These are phyloP conservation scores for Plasmodium fragile DNA, from an alignment of 169 alveolate genomes.

Conservation along the genomic window DNA sequence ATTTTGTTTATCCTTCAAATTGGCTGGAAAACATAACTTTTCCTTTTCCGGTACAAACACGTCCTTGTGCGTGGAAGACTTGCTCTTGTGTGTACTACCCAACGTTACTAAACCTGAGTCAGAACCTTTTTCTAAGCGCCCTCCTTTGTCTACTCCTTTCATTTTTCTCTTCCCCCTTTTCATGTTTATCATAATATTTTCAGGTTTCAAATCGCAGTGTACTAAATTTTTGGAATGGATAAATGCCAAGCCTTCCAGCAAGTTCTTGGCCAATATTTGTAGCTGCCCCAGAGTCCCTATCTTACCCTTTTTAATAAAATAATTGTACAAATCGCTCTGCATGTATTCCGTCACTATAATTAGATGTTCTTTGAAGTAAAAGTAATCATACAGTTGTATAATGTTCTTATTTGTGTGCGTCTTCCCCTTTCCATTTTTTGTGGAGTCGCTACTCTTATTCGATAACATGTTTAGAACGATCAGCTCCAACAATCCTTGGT, in stretches of 20 bases:
- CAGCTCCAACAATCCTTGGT: slow-evolving; percentile 93
- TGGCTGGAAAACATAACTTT: not conserved
- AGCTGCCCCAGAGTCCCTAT: slow-evolving; percentile 80
- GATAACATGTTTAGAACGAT: slow-evolving; percentile 88
- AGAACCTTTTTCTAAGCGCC: not conserved
- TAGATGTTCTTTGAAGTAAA: slow-evolving; percentile 95
- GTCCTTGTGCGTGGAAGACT: not conserved
- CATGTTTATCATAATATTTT: slow-evolving; percentile 89
- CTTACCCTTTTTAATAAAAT: slow-evolving; percentile 89
- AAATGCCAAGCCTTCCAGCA: slow-evolving; percentile 81
- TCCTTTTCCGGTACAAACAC: not conserved
- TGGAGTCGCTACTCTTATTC: slow-evolving; percentile 85
- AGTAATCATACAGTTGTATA: slow-evolving; percentile 88
- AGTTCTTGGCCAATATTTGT: slow-evolving; percentile 63
- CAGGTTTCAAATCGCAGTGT: slow-evolving; percentile 98
- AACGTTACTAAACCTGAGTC: not conserved
- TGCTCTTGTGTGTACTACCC: not conserved
- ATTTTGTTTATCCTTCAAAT: not conserved
- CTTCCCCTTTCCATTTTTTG: not conserved
- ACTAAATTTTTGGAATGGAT: slow-evolving; percentile 94
- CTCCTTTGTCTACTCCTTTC: not conserved
- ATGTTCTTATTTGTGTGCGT: slow-evolving; percentile 37
- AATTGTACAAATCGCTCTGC: slow-evolving; percentile 91
- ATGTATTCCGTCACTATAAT: slow-evolving; percentile 95
- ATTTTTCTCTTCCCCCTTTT: slow-evolving; percentile 12